Evolutionary conservation across 768 basidiomycete species (phyloP).

Genomic region (Tricholoma sp.): DNA sequence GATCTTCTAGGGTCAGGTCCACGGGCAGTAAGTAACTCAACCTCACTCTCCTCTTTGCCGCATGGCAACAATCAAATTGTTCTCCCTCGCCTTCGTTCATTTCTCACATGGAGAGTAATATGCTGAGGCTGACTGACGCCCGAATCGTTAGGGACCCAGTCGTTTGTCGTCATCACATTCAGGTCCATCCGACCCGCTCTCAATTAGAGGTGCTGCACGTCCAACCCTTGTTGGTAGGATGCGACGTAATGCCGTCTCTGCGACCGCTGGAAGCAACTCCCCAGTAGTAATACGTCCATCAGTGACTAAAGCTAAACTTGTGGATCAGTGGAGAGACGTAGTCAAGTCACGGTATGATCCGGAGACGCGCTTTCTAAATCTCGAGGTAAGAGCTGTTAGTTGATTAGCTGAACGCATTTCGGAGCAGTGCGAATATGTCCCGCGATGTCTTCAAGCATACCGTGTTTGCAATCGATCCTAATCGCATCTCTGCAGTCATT

Average conservation of each 20-base stretch:
- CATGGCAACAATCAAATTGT: slow-evolving; percentile 15
- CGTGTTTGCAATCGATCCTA: slow-evolving; percentile 16
- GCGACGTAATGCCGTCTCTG: slow-evolving; percentile 54
- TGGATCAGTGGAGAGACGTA: slow-evolving; percentile 75
- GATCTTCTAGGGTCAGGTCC: slow-evolving; percentile 35
- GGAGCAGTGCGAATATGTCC: slow-evolving; percentile 14
- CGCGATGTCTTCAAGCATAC: slow-evolving; percentile 16
- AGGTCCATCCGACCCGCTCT: slow-evolving; percentile 46
- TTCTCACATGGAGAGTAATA: slow-evolving; percentile 19
- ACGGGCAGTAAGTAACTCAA: slow-evolving; percentile 58
- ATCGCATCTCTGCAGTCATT: slow-evolving; percentile 51
- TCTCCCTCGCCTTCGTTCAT: background rate
- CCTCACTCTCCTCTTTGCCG: background rate
- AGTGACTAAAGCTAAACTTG: slow-evolving; percentile 23
- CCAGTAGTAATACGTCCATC: background rate
- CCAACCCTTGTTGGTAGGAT: slow-evolving; percentile 45
- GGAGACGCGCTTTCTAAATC: slow-evolving; percentile 66
- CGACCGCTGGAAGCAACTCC: slow-evolving; percentile 10
- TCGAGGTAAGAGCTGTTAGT: slow-evolving; percentile 56
- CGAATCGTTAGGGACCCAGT: slow-evolving; percentile 32
- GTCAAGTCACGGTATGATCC: slow-evolving; percentile 70
- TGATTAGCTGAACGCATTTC: slow-evolving; percentile 17
- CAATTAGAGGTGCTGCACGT: slow-evolving; percentile 63
- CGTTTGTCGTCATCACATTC: slow-evolving; percentile 33
- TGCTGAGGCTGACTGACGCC: slow-evolving; percentile 13